A percentile compares a stretch with the other conserved stretches of the same genome.
Evolutionary conservation across 2,329 filamentous ascomycete species (phyloP).

Genomic region (Apiospora malaysiana): DNA sequence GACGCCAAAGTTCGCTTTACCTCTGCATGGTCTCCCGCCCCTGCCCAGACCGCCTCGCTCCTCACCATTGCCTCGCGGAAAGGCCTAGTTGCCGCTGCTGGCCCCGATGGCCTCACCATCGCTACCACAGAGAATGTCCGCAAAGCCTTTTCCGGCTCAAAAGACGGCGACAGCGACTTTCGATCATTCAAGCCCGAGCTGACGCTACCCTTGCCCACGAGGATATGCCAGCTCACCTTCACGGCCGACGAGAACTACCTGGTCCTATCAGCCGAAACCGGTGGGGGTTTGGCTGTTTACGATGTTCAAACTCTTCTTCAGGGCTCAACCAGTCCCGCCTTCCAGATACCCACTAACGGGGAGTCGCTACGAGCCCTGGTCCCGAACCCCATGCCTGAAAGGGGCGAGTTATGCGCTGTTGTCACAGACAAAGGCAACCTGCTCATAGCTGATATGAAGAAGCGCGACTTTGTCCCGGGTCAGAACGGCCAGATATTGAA

Average conservation of each 20-base stretch:
- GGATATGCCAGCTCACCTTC: constrained; percentile 88
- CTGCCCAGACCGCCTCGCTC: constrained; percentile 79
- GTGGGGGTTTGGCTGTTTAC: constrained; percentile 84
- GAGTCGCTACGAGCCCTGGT: constrained; percentile 74
- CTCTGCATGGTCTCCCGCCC: constrained; percentile 77
- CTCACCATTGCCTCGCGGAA: constrained; percentile 80
- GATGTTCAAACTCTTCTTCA: constrained; percentile 72
- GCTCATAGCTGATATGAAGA: constrained; percentile 80
- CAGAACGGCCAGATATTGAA: constrained; percentile 69
- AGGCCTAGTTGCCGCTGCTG: constrained; percentile 85
- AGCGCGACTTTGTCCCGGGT: constrained; percentile 62
- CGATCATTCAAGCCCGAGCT: constrained; percentile 76
- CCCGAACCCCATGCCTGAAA: constrained; percentile 80
- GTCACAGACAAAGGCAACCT: constrained; percentile 83
- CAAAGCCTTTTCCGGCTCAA: constrained; percentile 70
- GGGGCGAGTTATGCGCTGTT: constrained; percentile 77
- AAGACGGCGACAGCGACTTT: constrained; percentile 67
- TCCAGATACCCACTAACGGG: constrained; percentile 79
- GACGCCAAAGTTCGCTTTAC: constrained; percentile 85
- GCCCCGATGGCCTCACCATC: constrained; percentile 79
- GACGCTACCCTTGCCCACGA: constrained; percentile 72
- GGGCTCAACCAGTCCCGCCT: constrained; percentile 69
- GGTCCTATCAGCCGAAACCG: constrained; percentile 80
- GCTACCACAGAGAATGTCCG: constrained; percentile 79
- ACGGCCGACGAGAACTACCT: constrained; percentile 88